Base-by-base conservation (phyloP, 768 basidiomycete genomes). In the Dioszegia hungarica region DNA sequence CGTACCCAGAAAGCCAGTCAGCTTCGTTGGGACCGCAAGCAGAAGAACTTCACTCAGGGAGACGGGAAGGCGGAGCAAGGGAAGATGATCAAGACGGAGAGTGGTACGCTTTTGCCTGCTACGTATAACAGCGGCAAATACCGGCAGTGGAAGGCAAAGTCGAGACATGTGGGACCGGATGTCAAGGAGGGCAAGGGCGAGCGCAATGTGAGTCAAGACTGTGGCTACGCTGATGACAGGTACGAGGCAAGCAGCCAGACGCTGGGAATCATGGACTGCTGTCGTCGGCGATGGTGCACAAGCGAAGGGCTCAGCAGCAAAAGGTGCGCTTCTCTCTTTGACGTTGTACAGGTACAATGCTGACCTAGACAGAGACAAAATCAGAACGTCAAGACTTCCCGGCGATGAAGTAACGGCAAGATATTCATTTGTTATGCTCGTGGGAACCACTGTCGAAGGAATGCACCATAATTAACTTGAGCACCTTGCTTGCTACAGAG, bases 21-120 rank as follows among this genome's bases (percentile, higher is more conserved):
- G 61, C 72, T 89, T 68, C 86, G 81, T 27, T 99, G 95, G 95
- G 92, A 97, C 77, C 89, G 89, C 70, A 93, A 92, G 79, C 93
- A 89, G 78, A 95, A 95, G 75, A 90, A 87, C 69, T 95, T 95
- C 62, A 80, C 94, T 38, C 84, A 88, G 65, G 90, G 90, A 11
- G 81, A 78, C 40, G 94, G 91, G 19, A 84, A 91, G 8, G 91
- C 97, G 74, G 95, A 97, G 74, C 81, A 94, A 66, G 43, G 34
- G 14, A 97, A 95, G 77, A 81, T 98, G 63, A 87, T 99, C 66
- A 85, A 83, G 64, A 91, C 91, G 0, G 95, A 99, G 77, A 91
- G 86, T 66, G 95, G 95, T 3, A 84, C 86, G 15, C 85, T 87
- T 45, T 80, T 99, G 19, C 94, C 95, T 3, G 91, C 91, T 2